Conservation (phyloP, 352 stramenopile species). For the Globisporangium radiosum region DNA sequence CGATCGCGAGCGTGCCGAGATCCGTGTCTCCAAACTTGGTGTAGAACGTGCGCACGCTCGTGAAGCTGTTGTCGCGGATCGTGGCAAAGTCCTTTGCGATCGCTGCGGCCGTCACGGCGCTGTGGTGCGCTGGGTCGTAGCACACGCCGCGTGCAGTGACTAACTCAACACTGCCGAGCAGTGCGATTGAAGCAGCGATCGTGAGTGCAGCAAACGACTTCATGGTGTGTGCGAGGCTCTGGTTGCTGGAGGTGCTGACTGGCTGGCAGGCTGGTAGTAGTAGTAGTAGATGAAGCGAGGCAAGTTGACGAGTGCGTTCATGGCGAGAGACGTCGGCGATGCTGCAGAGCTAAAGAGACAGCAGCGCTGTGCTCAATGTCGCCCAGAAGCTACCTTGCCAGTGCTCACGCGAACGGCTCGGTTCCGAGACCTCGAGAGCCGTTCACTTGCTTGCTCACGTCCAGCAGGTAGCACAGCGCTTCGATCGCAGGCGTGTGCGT, state of each 20-base stretch:
- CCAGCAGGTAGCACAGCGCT: no score
- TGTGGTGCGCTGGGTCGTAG: slow-evolving; percentile 39
- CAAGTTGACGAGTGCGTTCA: slow-evolving; percentile 24
- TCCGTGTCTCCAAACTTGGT: slow-evolving; percentile 31
- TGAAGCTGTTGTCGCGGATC: slow-evolving; percentile 43
- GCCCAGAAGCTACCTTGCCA: no score
- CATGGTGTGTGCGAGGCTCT: slow-evolving; percentile 10
- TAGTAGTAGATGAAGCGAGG: slow-evolving; percentile 9
- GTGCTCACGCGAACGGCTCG: no score
- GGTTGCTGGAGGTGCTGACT: background rate
- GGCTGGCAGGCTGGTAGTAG: background rate
- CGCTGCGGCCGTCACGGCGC: slow-evolving; percentile 25
- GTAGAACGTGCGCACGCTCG: slow-evolving; percentile 43
- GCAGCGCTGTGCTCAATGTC: no score
- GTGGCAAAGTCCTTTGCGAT: slow-evolving; percentile 34
- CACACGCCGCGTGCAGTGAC: slow-evolving; percentile 25
- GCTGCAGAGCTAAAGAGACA: no score
- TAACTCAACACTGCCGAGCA: background rate
- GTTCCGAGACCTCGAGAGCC: no score
- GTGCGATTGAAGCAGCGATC: slow-evolving; percentile 7
- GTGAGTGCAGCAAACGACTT: slow-evolving; percentile 22
- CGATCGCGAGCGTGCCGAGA: slow-evolving; percentile 33
- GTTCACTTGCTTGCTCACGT: no score
- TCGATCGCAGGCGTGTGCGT: no score
- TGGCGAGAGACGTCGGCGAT: no score